Conservation (phyloP, 345 rosid genomes). For the Hibiscus trionum region DNA sequence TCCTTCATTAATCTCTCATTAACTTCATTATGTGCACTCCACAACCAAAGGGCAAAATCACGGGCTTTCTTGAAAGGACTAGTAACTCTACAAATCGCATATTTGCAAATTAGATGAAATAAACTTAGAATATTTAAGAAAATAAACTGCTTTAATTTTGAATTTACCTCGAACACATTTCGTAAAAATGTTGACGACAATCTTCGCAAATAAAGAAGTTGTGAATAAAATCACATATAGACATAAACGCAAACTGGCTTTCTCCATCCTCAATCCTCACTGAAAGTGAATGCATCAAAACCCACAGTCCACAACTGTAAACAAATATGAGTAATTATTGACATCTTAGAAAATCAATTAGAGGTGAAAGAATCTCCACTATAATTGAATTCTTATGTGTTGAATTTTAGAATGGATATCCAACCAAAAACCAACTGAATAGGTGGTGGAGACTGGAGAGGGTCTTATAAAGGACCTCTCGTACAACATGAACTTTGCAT, state of each 20-base stretch:
- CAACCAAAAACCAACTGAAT: background rate
- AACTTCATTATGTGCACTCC: constrained; percentile 86
- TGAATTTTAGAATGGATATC: background rate
- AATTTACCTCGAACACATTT: constrained; percentile 83
- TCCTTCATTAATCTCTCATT: constrained; percentile 72
- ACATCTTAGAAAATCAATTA: background rate
- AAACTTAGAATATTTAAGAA: background rate
- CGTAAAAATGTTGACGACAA: constrained; percentile 84
- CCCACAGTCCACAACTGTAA: constrained; percentile 95
- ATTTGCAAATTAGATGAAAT: constrained; percentile 14
- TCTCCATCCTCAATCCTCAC: constrained; percentile 83
- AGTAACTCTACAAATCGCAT: constrained; percentile 44
- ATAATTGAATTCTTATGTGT: background rate
- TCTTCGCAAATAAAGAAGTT: constrained; percentile 91
- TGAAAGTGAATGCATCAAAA: constrained; percentile 86
- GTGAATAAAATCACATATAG: constrained; percentile 81
- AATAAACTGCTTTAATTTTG: background rate
- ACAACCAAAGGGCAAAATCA: constrained; percentile 84
- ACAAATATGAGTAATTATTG: background rate
- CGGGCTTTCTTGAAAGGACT: constrained; percentile 63
- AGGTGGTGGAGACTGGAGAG: background rate
- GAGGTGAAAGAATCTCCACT: background rate
- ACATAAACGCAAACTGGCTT: constrained; percentile 73
- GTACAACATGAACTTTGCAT: too few relatives aligned
- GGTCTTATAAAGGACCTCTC: background rate